Conservation (phyloP, 148 eudicot species). For the Cornus controversa region DNA sequence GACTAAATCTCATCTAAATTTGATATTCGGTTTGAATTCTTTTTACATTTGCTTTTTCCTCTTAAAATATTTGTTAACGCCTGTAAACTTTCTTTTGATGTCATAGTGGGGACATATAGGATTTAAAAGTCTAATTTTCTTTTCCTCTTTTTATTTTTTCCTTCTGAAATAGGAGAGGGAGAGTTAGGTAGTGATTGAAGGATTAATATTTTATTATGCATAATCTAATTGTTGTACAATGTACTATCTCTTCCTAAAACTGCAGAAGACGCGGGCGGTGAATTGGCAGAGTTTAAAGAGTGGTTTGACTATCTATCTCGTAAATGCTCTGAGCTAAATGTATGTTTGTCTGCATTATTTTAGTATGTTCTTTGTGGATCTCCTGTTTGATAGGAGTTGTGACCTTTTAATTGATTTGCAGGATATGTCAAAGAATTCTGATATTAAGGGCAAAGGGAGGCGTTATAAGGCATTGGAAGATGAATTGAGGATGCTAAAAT, state of each 20-base stretch:
- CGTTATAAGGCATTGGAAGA: constrained; percentile 32
- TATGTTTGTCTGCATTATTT: constrained; percentile 16
- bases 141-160: too few relatives aligned
- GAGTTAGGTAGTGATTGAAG: neutral
- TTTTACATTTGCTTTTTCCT: neutral
- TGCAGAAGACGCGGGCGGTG: constrained; percentile 53
- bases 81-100: neutral
- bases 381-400: neutral
- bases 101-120: neutral
- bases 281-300: constrained; percentile 52
- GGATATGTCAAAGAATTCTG: constrained; percentile 18
- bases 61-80: too few relatives aligned
- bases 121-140: too few relatives aligned
- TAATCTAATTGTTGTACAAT: neutral
- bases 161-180: neutral
- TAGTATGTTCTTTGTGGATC: neutral
- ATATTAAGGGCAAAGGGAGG: constrained; percentile 6
- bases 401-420: constrained; percentile 15
- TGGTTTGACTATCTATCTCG: constrained; percentile 54
- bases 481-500: constrained; percentile 38
- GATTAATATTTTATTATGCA: neutral
- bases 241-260: neutral
- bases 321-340: constrained; percentile 42
- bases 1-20: neutral
- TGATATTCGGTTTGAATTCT: neutral